A percentile compares a stretch with the other conserved stretches of the same genome.
These are phyloP conservation scores for Annona cherimola DNA, from an alignment of 164 flowering plant genomes.

Conservation along the genomic window DNA sequence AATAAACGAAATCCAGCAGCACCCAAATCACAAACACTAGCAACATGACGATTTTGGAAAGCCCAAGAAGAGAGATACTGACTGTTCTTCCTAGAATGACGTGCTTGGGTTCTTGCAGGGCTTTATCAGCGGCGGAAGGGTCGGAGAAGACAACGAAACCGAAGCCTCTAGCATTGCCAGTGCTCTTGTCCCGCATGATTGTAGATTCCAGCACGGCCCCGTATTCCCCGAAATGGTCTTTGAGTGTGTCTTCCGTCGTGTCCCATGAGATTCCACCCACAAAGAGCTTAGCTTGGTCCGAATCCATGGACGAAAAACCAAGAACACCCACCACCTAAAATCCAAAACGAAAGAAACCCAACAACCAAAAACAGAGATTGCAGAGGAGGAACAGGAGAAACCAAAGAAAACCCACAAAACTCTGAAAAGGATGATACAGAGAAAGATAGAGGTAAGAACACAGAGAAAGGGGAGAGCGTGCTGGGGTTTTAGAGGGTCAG, in stretches of 20 bases:
- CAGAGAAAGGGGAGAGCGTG: neutral
- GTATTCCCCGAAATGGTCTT: slow-evolving; percentile 46
- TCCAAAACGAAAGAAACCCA: neutral
- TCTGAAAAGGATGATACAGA: neutral
- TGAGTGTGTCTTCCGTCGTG: slow-evolving; percentile 47
- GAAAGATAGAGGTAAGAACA: neutral
- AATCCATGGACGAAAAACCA: slow-evolving; percentile 24
- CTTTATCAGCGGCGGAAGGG: slow-evolving; percentile 41
- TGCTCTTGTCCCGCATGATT: slow-evolving; percentile 36
- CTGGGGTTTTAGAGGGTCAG: neutral
- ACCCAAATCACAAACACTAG: neutral
- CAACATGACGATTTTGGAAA: neutral
- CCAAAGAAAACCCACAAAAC: neutral
- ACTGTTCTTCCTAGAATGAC: slow-evolving; percentile 54
- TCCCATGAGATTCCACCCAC: slow-evolving; percentile 66
- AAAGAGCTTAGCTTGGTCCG: slow-evolving; percentile 50
- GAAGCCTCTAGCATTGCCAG: slow-evolving; percentile 50
- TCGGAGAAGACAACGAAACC: slow-evolving; percentile 64
- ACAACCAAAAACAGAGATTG: neutral
- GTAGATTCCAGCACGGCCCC: slow-evolving; percentile 41
- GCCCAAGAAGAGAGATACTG: slow-evolving; percentile 5
- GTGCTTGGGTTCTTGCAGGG: slow-evolving; percentile 47
- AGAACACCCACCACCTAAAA: neutral
- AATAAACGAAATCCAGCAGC: neutral
- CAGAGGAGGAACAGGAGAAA: neutral